Evolutionary conservation across 1,139 yeast species (phyloP), one percentile per base, ranked within the genome.

Genomic region (Pichia cactophila): DNA sequence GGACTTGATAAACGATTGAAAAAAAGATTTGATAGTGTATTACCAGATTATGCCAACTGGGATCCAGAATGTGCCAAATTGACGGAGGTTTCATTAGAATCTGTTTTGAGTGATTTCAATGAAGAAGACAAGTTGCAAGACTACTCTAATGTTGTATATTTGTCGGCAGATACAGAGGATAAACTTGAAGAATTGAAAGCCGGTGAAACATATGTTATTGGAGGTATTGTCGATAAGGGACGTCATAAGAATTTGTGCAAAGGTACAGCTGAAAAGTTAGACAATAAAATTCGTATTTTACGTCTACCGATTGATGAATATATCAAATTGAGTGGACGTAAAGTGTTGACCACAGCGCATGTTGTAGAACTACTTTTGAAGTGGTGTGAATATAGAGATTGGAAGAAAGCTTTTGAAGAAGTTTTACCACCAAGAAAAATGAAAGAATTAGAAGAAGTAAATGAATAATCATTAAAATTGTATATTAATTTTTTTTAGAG

Each of bases 201-300:
- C 5, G 83, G 81, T 5, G 74, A 75, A 64, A 85, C 94, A 0
- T 92, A 92, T 60, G 78, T 90, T 44, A 81, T 92, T 48, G 98
- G 98, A 10, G 98, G 98, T 0, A 90, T 92, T 49, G 97, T 92
- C 9, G 98, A 92, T 66, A 92, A 90, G 66, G 95, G 95, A 56
- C 77, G 97, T 58, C 86, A 92, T 70, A 90, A 90, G 67, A 73
- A 75, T 54, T 68, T 92, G 46, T 92, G 98, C 66, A 74, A 80
- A 50, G 76, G 85, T 56, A 92, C 90, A 65, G 98, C 98, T 1
- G 75, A 80, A 56, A 69, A 73, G 53, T 70, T 86, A 58, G 52
- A 49, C 4, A 45, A 50, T 8, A 89, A 89, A 0, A 73, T 92
- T 26, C 67, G 72, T 43, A 87, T 95, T 5, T 92, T 83, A 26